Evolutionary conservation across 1,284 basidiomycete genomes (phyloP).

Genomic region (Takashimella koratensis): DNA sequence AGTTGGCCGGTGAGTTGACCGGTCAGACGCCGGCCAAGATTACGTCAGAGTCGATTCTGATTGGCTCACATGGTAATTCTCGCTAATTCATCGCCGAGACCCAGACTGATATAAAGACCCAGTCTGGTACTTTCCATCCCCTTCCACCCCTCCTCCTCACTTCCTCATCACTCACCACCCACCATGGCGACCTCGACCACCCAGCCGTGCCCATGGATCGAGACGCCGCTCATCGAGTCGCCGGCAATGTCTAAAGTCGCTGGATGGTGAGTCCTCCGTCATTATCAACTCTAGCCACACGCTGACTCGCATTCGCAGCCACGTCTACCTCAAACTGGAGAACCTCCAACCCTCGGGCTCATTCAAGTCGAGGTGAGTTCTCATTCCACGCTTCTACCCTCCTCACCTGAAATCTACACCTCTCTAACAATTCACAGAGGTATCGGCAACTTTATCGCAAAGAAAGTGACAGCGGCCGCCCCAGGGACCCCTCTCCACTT

Average conservation of each 20-base stretch:
- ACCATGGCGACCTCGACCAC: neutral
- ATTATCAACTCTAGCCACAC: neutral
- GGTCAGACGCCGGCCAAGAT: no score
- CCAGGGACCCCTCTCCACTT: constrained; percentile 19
- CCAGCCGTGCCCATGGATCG: constrained; percentile 21
- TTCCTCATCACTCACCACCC: no score
- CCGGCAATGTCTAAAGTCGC: constrained; percentile 23
- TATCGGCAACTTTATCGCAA: constrained; percentile 26
- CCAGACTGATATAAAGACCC: no score
- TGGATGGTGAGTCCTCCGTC: constrained; percentile 29
- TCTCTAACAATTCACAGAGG: constrained; percentile 14
- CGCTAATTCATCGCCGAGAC: no score
- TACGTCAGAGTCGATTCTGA: no score
- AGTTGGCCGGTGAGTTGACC: no score
- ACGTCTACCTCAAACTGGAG: constrained; percentile 29
- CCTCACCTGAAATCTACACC: neutral
- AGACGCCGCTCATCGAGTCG: constrained; percentile 28
- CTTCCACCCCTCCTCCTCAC: no score
- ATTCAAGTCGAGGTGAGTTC: constrained; percentile 32
- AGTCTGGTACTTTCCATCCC: no score
- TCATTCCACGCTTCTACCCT: no score
- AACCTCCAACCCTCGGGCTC: constrained; percentile 32
- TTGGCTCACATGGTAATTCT: no score
- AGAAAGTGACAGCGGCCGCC: constrained; percentile 7
- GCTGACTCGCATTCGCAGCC: constrained; percentile 8